Base-by-base conservation (phyloP, 345 rosid genomes). In the Carallia pectinifolia region DNA sequence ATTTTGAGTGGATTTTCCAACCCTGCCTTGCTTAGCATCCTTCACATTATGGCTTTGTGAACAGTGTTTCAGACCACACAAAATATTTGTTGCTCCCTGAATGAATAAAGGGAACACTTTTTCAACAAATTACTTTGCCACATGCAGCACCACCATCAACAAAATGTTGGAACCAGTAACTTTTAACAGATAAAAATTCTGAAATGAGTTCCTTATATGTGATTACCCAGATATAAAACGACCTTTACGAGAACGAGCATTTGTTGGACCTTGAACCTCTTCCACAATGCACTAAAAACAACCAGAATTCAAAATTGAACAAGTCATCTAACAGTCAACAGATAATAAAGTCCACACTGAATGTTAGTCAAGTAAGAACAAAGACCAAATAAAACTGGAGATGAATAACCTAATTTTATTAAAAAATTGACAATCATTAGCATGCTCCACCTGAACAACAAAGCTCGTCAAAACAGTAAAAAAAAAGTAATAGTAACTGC, bases 201-300 rank as follows among this genome's bases (percentile, higher is more conserved):
- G 40, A 5, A 50, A 29, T 3, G 12, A 54, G 44, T 40, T 58
- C 54, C 59, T 36, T 71, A 23, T 31, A 37, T 68, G 65, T 50
- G 53, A 77, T 81, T 87, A 95, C 99, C 99, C 97, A 38, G 99
- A 87, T 81, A 95, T 92, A 79, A 95, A 95, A 72, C 99, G 93
- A 67, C 88, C 83, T 86, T 95, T 92, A 64, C 99, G 96, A 44
- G 95, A 84, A 67, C 97, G 95, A 67, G 97, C 96, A 86, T 83
- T 95, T 71, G 92, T 80, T 77, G 97, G 99, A 73, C 97, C 97
- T 78, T 94, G 99, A 70, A 92, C 85, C 82, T 94, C 99, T 80
- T 94, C 99, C 84, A 92, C 99, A 68, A 94, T 94, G 86, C 99
- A 94, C 99, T 92, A 67, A 53, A 82, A 72, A 64, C 50, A 63